These are phyloP conservation scores for Mangifera indica DNA, from an alignment of 345 rosid genomes.

Conservation along the genomic window DNA sequence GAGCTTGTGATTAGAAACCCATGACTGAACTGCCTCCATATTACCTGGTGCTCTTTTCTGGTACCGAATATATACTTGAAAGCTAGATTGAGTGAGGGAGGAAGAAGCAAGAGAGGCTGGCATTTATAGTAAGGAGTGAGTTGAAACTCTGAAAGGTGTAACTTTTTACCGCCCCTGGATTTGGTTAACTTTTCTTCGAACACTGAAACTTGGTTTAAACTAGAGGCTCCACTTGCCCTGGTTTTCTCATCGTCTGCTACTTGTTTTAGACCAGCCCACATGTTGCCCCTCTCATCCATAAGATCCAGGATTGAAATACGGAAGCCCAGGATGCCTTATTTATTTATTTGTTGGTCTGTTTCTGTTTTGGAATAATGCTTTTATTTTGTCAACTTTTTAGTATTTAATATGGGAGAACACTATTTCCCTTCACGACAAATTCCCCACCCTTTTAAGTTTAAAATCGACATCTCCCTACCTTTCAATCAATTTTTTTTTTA, in stretches of 20 bases:
- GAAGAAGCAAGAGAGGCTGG: background rate
- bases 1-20: conserved; percentile 71
- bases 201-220: conserved; percentile 31
- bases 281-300: background rate
- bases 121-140: conserved; percentile 26
- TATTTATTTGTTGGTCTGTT: no score
- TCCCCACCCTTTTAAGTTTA: background rate
- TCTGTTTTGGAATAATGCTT: background rate
- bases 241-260: conserved; percentile 16
- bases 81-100: background rate
- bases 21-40: conserved; percentile 62
- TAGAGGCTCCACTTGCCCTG: conserved; percentile 31
- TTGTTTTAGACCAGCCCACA: background rate
- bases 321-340: no score
- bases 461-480: no score
- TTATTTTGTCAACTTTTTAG: background rate
- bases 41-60: background rate
- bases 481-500: no score
- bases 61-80: background rate
- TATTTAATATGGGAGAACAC: background rate
- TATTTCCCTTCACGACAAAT: no score
- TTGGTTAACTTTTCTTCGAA: conserved; percentile 30
- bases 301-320: background rate
- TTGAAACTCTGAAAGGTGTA: conserved; percentile 18
- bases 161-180: conserved; percentile 34